phyloP scores from a whole-genome alignment of 306 rosid genomes.

The Herpetospermum pedunculosum region DNA sequence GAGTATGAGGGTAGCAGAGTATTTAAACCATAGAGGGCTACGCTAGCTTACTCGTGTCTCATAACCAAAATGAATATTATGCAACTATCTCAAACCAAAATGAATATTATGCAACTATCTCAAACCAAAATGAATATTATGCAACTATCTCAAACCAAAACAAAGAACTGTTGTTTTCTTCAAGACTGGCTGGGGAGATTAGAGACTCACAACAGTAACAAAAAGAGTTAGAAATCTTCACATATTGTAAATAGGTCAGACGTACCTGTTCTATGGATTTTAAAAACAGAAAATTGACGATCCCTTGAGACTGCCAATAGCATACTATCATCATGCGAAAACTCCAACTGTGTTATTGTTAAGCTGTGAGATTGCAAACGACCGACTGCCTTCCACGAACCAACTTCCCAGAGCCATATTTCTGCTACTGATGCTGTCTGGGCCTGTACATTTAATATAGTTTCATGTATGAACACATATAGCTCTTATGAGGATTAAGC shows the following conservation, averaged over 20 bases:
- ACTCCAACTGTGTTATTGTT: constrained; percentile 88
- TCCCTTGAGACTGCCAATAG: constrained; percentile 90
- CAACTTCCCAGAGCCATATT: constrained; percentile 94
- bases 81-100: no score
- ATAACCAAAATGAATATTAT: no score
- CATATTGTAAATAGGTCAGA: neutral
- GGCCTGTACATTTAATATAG: constrained; percentile 39
- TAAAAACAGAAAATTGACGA: constrained; percentile 77
- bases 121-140: neutral
- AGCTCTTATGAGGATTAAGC: neutral
- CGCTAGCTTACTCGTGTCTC: neutral
- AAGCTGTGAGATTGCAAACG: constrained; percentile 77
- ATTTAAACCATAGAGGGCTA: neutral
- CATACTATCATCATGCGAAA: constrained; percentile 60
- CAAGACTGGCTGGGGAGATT: neutral
- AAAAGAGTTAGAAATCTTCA: neutral
- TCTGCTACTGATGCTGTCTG: constrained; percentile 75
- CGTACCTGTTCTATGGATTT: constrained; percentile 56
- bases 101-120: no score
- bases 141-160: neutral
- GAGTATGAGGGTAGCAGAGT: neutral
- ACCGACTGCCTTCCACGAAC: constrained; percentile 83
- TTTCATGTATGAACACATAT: neutral
- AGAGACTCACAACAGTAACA: neutral
- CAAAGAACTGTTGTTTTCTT: neutral